phyloP scores from a whole-genome alignment of 768 basidiomycete genomes.

The Podaxis sp. region DNA sequence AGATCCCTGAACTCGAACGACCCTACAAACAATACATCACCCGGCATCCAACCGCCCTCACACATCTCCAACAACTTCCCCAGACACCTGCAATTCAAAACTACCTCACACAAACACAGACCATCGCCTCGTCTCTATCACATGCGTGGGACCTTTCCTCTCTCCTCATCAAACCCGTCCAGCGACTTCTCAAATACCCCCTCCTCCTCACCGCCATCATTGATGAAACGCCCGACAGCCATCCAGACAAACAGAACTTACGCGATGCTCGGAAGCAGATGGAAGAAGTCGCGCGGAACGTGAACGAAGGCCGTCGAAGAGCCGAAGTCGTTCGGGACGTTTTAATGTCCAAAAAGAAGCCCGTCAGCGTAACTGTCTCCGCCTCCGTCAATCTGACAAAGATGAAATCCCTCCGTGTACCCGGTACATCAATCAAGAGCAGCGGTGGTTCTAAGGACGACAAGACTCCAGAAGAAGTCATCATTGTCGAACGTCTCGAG shows the following conservation, averaged over 20 bases:
- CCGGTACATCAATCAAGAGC: constrained; percentile 26
- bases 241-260: constrained; percentile 64
- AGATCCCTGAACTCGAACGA: constrained; percentile 71
- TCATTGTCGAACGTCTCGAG: constrained; percentile 54
- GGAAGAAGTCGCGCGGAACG: constrained; percentile 71
- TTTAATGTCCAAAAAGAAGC: constrained; percentile 46
- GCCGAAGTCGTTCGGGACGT: constrained; percentile 81
- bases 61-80: constrained; percentile 55
- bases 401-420: constrained; percentile 50
- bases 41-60: constrained; percentile 71
- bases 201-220: constrained; percentile 79
- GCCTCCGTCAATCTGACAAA: constrained; percentile 59
- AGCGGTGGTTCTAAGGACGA: constrained; percentile 26
- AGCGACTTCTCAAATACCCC: constrained; percentile 92
- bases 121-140: constrained; percentile 67
- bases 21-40: constrained; percentile 83
- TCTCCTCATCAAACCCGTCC: constrained; percentile 96
- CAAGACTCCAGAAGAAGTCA: constrained; percentile 34
- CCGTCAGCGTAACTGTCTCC: constrained; percentile 43
- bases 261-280: constrained; percentile 53
- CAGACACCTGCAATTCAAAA: constrained; percentile 57
- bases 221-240: constrained; percentile 68
- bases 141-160: constrained; percentile 93
- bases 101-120: constrained; percentile 68
- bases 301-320: constrained; percentile 77